Evolutionary conservation across 352 stramenopile species (phyloP), one percentile per base, ranked within the genome.

Genomic region (Phytophthora podocarpi): DNA sequence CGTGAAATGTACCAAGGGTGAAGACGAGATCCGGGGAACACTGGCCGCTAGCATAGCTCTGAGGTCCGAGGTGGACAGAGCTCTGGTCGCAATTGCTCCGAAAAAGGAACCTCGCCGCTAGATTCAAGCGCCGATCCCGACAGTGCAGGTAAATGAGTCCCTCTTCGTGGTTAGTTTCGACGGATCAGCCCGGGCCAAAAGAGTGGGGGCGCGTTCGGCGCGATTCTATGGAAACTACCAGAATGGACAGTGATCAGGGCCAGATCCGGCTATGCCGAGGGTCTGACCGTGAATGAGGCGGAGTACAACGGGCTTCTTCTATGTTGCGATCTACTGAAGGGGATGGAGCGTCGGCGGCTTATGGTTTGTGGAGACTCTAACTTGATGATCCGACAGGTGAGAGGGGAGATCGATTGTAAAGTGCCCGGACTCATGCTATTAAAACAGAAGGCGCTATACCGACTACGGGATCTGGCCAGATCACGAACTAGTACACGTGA

Each of bases 351-450:
- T 21, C 26, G 21, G n/a, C n/a, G n/a, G n/a, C n/a, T n/a, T n/a
- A n/a, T n/a, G n/a, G n/a, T n/a, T 46, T 56, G 32, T 15, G 34
- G 21, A 6, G 23, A 55, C 7, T 45, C 47, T 1, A 55, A 55
- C 23, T 13, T 56, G n/a, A 24, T 57, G 16, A 37, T 57, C 13
- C 15, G 49, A 2, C 36, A 48, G 18, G 31, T 57, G 9, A 15
- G 34, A 1, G 24, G 36, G 5, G 24, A 57, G 8, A 57, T 57
- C 23, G 49, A 31, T 7, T 57, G 49, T 4, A 46, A 23, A 23
- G 12, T 18, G 7, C 35, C 35, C n/a, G n/a, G n/a, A n/a, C n/a
- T n/a, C n/a, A n/a, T n/a, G n/a, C n/a, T n/a, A n/a, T n/a, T n/a
- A n/a, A n/a, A n/a, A n/a, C n/a, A n/a, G n/a, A n/a, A n/a, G n/a